phyloP scores from a whole-genome alignment of 2,329 filamentous ascomycete species.

The Colletotrichum filicis region DNA sequence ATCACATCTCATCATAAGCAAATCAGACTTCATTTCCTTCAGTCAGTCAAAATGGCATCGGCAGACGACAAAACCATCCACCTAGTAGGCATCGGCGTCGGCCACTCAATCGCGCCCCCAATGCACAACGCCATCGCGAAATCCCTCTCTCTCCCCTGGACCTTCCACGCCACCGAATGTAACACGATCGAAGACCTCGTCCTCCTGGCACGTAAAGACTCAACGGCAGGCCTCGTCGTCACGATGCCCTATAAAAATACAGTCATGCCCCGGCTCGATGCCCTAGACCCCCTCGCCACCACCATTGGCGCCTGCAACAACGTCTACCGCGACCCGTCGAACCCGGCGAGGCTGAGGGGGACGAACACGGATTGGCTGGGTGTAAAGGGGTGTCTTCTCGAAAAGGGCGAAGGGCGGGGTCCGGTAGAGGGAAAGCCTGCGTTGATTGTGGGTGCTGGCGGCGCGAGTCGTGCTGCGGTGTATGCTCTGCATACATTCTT shows the following conservation, averaged over 20 bases:
- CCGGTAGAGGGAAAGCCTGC: conserved; percentile 38
- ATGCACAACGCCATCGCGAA: conserved; percentile 53
- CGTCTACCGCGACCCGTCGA: conserved; percentile 41
- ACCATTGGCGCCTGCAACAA: conserved; percentile 52
- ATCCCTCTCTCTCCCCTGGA: conserved; percentile 47
- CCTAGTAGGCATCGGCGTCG: conserved; percentile 51
- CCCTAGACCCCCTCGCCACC: conserved; percentile 46
- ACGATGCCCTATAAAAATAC: conserved; percentile 55
- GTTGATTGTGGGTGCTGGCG: conserved; percentile 53
- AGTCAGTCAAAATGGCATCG: not conserved
- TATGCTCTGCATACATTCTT: conserved; percentile 45
- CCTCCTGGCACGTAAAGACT: conserved; percentile 40
- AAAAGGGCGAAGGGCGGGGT: conserved; percentile 31
- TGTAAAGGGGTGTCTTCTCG: conserved; percentile 48
- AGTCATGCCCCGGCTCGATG: conserved; percentile 48
- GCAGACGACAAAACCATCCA: conserved; percentile 40
- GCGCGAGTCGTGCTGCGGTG: conserved; percentile 52
- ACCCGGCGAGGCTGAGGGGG: conserved; percentile 43
- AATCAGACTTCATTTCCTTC: not conserved
- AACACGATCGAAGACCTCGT: conserved; percentile 46
- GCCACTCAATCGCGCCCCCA: conserved; percentile 51
- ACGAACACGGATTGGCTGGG: conserved; percentile 57
- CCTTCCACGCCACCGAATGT: conserved; percentile 41
- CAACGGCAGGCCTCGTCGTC: conserved; percentile 42
- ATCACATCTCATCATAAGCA: not conserved